Base-by-base conservation (phyloP, 208 protist species). In the Trypanosoma platydactyli region DNA sequence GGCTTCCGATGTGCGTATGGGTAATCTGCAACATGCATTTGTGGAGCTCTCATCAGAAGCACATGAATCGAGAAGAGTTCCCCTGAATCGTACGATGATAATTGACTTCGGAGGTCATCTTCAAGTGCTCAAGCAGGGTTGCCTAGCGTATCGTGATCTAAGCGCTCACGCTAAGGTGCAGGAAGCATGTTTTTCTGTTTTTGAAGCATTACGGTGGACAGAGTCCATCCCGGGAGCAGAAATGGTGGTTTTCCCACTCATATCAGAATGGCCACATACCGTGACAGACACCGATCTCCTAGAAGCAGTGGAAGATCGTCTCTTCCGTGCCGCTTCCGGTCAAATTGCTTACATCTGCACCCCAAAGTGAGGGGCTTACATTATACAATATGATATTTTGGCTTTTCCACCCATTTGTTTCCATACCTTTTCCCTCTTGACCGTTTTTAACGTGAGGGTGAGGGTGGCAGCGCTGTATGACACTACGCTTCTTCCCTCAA, bases 281-380 rank as follows among this genome's bases (percentile, higher is more conserved):
- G 11, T 29, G 2, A 71, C 59, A 2, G 71, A 88, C 48, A 50
- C 44, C 5, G 89, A 95, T 24, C 69, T 96, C 27, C 52, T 94
- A 30, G 83, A 50, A 3, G 90, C 93, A 11, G 85, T 97, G 7
- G 88, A 95, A 50, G 93, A 97, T 71, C 79, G 93, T 22, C 71
- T 97, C 1, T 96, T 95, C 60, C 88, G 93, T 38, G 90, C 93
- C 3, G 93, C 93, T 12, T 97, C 93, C 11, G 93, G 93, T 50
- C 71, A 76, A 53, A 77, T 87, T 4, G 90, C 84, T 16, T 45
- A 53, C 30, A 54, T 77, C 6, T 46, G 30, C 29, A 33, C 35
- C 20, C 42, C 22, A 30, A 42, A 41, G 41, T 62, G 38, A 49
- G n/a, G 20, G 20, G 18, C n/a, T 25, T 55, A 35, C 16, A 56